These are phyloP conservation scores for Pelargonium citronellum DNA, from an alignment of 441 rosid species.

Conservation along the genomic window DNA sequence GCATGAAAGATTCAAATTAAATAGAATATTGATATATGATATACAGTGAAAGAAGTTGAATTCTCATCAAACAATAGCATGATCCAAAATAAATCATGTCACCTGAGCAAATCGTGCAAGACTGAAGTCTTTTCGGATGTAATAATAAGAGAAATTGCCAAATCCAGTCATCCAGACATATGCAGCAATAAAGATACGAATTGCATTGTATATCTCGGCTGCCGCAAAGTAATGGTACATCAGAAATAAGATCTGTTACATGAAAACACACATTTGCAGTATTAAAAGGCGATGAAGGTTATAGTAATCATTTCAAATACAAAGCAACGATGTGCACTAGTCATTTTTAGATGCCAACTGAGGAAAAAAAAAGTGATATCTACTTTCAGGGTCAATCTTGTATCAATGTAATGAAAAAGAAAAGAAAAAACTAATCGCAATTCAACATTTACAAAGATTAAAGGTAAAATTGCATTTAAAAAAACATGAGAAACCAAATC, in stretches of 20 bases:
- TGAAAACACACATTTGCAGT: slow-evolving; percentile 10
- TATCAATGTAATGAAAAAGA: too few species aligned
- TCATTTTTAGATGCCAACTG: slow-evolving; percentile 10
- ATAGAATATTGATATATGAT: background rate
- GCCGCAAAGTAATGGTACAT: slow-evolving; percentile 99
- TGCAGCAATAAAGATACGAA: slow-evolving; percentile 91
- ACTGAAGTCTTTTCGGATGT: slow-evolving; percentile 89
- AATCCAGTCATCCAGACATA: slow-evolving; percentile 99
- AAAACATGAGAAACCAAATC: background rate
- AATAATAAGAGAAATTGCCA: slow-evolving; percentile 96
- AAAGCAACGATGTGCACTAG: background rate
- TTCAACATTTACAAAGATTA: background rate
- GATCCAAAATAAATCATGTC: slow-evolving; percentile 12
- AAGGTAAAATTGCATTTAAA: background rate
- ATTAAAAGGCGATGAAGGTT: background rate
- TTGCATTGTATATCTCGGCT: slow-evolving; percentile 84
- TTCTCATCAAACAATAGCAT: background rate
- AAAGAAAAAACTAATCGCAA: too few species aligned
- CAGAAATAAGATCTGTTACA: slow-evolving; percentile 73
- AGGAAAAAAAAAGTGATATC: background rate
- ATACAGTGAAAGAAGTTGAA: background rate
- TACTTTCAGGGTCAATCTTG: background rate
- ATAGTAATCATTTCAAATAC: background rate
- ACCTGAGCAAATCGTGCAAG: slow-evolving; percentile 91
- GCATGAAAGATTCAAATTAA: slow-evolving; percentile 23